Evolutionary conservation across 2,329 filamentous ascomycete genomes (phyloP).

Genomic region (Aspergillus sp.): DNA sequence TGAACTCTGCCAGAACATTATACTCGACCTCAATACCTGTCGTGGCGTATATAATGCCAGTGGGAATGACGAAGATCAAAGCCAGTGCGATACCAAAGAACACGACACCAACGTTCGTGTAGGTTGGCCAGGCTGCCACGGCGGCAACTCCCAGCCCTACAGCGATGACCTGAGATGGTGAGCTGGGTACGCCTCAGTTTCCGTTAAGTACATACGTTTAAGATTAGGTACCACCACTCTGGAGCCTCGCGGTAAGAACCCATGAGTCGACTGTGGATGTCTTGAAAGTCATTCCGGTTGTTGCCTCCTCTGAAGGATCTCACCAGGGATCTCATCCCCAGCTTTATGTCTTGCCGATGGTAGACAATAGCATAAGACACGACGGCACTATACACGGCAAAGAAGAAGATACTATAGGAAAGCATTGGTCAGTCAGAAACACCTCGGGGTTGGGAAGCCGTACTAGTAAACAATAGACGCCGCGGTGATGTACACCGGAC

Average conservation of each 20-base stretch:
- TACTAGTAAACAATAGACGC: constrained; percentile 1
- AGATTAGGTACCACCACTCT: constrained; percentile 6
- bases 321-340: background rate
- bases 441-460: background rate
- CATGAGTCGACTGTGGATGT: constrained; percentile 7
- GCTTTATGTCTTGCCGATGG: background rate
- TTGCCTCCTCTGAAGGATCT: background rate
- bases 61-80: constrained; percentile 1
- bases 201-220: background rate
- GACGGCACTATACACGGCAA: constrained; percentile 3
- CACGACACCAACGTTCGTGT: constrained; percentile 5
- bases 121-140: background rate
- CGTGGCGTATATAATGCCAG: constrained; percentile 12
- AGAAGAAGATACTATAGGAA: constrained; percentile 1
- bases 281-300: background rate
- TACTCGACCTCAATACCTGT: constrained; percentile 6
- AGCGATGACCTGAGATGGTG: background rate
- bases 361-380: background rate
- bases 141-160: background rate
- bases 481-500: constrained; percentile 1
- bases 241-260: constrained; percentile 1
- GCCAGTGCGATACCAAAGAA: constrained; percentile 8
- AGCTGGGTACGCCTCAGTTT: background rate
- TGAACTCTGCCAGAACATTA: constrained; percentile 10
- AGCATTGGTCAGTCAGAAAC: no score